A percentile compares a stretch with the other conserved stretches of the same genome.
phyloP scores from a whole-genome alignment of 257 asterid species.

The Gynochthodes officinalis region DNA sequence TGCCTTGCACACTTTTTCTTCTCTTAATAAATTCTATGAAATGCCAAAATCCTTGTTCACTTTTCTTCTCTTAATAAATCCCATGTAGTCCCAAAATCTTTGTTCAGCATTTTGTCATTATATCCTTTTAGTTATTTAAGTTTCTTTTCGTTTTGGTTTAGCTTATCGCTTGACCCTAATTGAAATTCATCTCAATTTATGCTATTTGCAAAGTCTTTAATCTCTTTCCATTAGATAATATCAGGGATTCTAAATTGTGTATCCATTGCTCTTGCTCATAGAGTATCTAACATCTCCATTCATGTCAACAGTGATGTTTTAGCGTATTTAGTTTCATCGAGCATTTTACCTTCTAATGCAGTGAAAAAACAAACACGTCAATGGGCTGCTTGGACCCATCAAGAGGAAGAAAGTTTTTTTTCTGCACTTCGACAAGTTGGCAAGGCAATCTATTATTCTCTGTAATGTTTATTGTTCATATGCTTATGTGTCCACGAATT shows the following conservation, averaged over 20 bases:
- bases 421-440: constrained; percentile 96
- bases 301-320: not conserved
- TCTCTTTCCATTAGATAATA: not conserved
- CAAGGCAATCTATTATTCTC: constrained; percentile 53
- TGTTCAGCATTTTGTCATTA: not conserved
- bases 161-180: not conserved
- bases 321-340: constrained; percentile 10
- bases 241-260: not conserved
- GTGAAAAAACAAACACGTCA: constrained; percentile 86
- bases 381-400: constrained; percentile 99
- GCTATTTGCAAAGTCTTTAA: not conserved
- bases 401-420: constrained; percentile 96
- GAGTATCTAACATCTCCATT: not conserved
- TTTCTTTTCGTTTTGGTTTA: not conserved
- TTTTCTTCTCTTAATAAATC: too few relatives aligned
- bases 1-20: not conserved
- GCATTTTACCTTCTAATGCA: constrained; percentile 26
- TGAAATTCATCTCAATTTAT: not conserved
- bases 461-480: constrained; percentile 18
- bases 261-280: not conserved
- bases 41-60: not conserved
- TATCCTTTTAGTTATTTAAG: not conserved
- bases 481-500: constrained; percentile 10
- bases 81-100: too few relatives aligned
- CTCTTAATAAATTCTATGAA: not conserved